Conservation (phyloP, 176 grass and related monocot genomes). For the Aegilops bicornis region DNA sequence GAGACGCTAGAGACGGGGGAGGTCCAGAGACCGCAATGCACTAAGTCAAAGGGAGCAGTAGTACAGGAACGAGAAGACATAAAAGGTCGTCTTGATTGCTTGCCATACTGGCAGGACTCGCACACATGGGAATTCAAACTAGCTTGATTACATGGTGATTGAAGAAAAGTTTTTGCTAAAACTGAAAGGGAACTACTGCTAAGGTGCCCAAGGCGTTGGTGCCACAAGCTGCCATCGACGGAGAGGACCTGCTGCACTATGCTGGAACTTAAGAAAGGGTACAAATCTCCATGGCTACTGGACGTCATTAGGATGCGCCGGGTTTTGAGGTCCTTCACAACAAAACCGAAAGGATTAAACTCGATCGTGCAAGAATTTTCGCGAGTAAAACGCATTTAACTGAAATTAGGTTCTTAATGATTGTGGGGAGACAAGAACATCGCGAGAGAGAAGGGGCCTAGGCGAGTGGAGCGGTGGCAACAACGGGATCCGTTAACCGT, state of each 20-base stretch:
- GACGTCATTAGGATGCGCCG: too few relatives aligned
- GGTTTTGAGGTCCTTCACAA: not conserved
- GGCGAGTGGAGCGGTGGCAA: too few relatives aligned
- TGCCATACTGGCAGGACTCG: not conserved
- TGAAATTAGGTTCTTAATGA: too few relatives aligned
- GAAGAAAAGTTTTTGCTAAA: not conserved
- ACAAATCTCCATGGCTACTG: not conserved
- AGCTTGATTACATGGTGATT: not conserved
- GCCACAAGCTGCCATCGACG: not conserved
- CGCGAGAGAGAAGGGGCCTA: too few relatives aligned
- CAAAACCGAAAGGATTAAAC: not conserved
- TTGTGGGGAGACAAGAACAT: too few relatives aligned
- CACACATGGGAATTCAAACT: not conserved
- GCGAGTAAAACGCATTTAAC: too few relatives aligned
- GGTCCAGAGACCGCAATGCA: too few relatives aligned
- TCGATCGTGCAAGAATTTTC: not conserved
- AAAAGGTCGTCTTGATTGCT: too few relatives aligned
- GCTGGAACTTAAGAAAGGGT: not conserved
- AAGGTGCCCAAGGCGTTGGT: not conserved
- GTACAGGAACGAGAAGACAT: too few relatives aligned
- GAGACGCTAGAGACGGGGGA: too few relatives aligned
- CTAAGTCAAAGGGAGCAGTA: too few relatives aligned
- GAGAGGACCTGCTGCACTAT: not conserved
- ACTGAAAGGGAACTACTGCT: not conserved
- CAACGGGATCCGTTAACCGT: too few relatives aligned